Evolutionary conservation across 306 rosid species (phyloP).

Genomic region (Hippophae tibetana): DNA sequence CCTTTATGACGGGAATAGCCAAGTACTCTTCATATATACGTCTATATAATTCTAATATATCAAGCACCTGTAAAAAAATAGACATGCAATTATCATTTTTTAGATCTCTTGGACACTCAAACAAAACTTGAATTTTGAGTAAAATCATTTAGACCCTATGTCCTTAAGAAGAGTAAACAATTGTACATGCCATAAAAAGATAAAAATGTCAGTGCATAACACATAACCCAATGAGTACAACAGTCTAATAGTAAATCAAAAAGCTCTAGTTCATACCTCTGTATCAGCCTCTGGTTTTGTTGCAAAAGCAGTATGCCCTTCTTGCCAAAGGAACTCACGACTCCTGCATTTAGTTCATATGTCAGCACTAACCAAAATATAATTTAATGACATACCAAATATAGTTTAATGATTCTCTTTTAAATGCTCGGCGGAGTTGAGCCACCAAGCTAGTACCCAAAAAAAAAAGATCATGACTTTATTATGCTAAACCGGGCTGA

Average conservation of each 20-base stretch:
- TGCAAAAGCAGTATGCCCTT: slow-evolving; percentile 91
- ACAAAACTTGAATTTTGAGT: background rate
- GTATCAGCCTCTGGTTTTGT: slow-evolving; percentile 71
- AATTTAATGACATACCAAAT: background rate
- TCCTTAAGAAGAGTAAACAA: no score
- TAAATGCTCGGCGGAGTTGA: background rate
- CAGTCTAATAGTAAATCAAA: background rate
- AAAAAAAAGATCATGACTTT: background rate
- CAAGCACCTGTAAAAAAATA: slow-evolving; percentile 54
- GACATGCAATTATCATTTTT: background rate
- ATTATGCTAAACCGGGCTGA: background rate
- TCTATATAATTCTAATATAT: slow-evolving; percentile 64
- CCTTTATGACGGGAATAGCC: slow-evolving; percentile 79
- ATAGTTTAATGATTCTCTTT: background rate
- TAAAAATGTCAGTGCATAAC: background rate
- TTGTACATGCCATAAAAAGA: no score
- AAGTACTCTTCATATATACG: slow-evolving; percentile 70
- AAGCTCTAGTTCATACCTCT: slow-evolving; percentile 36
- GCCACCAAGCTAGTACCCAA: background rate
- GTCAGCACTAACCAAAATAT: background rate
- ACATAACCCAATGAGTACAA: background rate
- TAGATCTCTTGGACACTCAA: background rate
- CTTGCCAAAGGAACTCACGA: slow-evolving; percentile 95
- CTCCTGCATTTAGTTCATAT: slow-evolving; percentile 42
- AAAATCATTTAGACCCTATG: background rate